These are phyloP conservation scores for Myxozyma udenii DNA, from an alignment of 805 yeast genomes.

Conservation along the genomic window DNA sequence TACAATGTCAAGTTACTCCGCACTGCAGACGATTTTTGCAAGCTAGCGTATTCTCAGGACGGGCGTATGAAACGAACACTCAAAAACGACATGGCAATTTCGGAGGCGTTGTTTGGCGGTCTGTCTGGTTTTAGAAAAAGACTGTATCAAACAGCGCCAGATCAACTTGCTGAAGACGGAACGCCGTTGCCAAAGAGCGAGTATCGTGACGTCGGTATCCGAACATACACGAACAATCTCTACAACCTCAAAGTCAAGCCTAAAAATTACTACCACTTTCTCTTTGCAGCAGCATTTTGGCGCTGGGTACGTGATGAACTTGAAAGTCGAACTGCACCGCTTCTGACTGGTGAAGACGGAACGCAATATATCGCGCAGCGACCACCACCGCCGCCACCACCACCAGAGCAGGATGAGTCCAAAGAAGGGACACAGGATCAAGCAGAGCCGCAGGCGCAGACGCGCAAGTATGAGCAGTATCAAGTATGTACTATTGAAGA, in stretches of 20 bases:
- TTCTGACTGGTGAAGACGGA: not conserved
- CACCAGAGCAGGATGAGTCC: too few relatives aligned
- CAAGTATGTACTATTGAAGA: slow-evolving; percentile 17
- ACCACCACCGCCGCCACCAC: too few relatives aligned
- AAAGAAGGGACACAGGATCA: too few relatives aligned
- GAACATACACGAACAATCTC: slow-evolving; percentile 23
- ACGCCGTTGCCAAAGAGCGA: slow-evolving; percentile 6
- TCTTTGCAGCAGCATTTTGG: slow-evolving; percentile 30
- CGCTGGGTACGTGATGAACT: slow-evolving; percentile 29
- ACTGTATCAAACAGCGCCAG: slow-evolving; percentile 12
- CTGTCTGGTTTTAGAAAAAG: slow-evolving; percentile 22
- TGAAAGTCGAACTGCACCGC: slow-evolving; percentile 12
- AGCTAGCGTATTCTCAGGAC: slow-evolving; percentile 27
- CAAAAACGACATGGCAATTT: slow-evolving; percentile 28
- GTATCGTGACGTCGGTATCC: slow-evolving; percentile 19
- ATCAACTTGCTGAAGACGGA: slow-evolving; percentile 11
- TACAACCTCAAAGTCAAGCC: slow-evolving; percentile 21
- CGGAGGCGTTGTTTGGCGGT: slow-evolving; percentile 26
- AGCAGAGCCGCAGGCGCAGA: too few relatives aligned
- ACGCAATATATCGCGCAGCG: too few relatives aligned
- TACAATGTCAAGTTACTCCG: slow-evolving; percentile 18
- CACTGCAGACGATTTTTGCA: slow-evolving; percentile 25
- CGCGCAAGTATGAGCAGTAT: too few relatives aligned
- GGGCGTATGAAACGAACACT: slow-evolving; percentile 29
- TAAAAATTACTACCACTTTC: slow-evolving; percentile 22